Conservation (phyloP, 306 rosid genomes). For the Trifolium repens region DNA sequence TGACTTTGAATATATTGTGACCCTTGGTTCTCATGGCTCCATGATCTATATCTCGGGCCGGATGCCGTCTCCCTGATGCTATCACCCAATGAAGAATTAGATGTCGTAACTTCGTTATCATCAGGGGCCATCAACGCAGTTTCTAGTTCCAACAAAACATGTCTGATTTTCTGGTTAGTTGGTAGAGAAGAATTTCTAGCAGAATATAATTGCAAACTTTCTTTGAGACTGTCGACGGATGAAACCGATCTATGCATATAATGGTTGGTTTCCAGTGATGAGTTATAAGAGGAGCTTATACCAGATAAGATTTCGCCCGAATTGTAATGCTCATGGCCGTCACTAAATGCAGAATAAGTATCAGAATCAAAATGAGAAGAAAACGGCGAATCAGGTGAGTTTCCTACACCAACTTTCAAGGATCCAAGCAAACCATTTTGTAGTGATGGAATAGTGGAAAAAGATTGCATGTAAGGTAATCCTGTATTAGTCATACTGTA, state of each 20-base stretch:
- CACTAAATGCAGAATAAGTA: slow-evolving; percentile 59
- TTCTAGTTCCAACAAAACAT: slow-evolving; percentile 72
- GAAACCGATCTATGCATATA: slow-evolving; percentile 46
- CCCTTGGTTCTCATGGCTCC: slow-evolving; percentile 55
- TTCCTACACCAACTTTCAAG: slow-evolving; percentile 62
- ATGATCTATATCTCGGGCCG: slow-evolving; percentile 51
- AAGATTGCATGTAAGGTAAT: slow-evolving; percentile 59
- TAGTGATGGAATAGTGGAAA: slow-evolving; percentile 60
- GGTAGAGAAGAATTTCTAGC: slow-evolving; percentile 42
- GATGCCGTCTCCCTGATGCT: slow-evolving; percentile 44
- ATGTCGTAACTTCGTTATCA: slow-evolving; percentile 51
- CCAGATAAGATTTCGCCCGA: slow-evolving; percentile 69
- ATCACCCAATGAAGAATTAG: slow-evolving; percentile 52
- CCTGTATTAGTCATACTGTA: slow-evolving; percentile 60
- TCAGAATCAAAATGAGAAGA: slow-evolving; percentile 67
- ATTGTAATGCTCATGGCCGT: slow-evolving; percentile 64
- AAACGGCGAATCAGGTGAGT: slow-evolving; percentile 73
- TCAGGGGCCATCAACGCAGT: slow-evolving; percentile 87
- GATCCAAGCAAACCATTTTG: slow-evolving; percentile 64
- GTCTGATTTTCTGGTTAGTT: slow-evolving; percentile 51
- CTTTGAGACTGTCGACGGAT: slow-evolving; percentile 45
- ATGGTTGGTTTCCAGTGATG: slow-evolving; percentile 60
- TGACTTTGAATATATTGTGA: slow-evolving; percentile 52
- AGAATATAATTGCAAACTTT: slow-evolving; percentile 51
- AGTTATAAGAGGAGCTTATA: slow-evolving; percentile 57